Percentiles rank a stretch among this genome's conserved stretches.
These are phyloP conservation scores for Fusarium sterilihyphosum DNA, from an alignment of 2,329 filamentous ascomycete species.

Conservation along the genomic window DNA sequence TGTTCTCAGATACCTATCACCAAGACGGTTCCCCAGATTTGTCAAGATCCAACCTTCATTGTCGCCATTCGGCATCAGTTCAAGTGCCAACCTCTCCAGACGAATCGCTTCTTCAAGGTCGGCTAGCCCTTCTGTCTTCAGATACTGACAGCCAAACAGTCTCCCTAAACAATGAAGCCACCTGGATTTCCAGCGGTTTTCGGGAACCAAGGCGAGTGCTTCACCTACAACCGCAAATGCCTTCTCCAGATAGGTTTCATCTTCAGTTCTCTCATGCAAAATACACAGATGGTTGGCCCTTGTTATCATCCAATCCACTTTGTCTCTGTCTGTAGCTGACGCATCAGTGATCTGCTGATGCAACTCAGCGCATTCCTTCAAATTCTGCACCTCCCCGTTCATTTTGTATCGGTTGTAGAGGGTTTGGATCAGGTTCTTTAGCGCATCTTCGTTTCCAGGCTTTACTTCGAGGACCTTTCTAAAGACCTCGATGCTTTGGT, in stretches of 20 bases:
- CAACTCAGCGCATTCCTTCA: not conserved
- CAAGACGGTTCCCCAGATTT: not conserved
- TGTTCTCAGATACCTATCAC: not conserved
- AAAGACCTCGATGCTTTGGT: not conserved
- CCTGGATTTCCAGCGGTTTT: not conserved
- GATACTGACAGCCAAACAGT: not conserved
- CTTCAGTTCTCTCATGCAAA: not conserved
- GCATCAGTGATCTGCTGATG: not conserved
- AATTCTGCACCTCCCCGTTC: not conserved
- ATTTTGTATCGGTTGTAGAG: not conserved
- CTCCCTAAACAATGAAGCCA: not conserved
- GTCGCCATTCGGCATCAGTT: not conserved
- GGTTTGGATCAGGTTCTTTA: not conserved
- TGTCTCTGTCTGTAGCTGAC: not conserved
- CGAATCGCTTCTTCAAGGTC: not conserved
- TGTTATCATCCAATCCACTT: not conserved
- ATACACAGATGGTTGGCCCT: not conserved
- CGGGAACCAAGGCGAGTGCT: not conserved
- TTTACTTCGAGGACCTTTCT: accelerated
- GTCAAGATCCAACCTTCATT: not conserved
- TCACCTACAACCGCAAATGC: not conserved
- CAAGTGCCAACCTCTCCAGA: not conserved
- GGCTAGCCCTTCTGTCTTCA: not conserved
- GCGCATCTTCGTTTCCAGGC: not conserved
- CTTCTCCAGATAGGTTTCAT: not conserved